These are phyloP conservation scores for Colletotrichum sp. DNA, from an alignment of 2,329 filamentous ascomycete genomes.

Conservation along the genomic window DNA sequence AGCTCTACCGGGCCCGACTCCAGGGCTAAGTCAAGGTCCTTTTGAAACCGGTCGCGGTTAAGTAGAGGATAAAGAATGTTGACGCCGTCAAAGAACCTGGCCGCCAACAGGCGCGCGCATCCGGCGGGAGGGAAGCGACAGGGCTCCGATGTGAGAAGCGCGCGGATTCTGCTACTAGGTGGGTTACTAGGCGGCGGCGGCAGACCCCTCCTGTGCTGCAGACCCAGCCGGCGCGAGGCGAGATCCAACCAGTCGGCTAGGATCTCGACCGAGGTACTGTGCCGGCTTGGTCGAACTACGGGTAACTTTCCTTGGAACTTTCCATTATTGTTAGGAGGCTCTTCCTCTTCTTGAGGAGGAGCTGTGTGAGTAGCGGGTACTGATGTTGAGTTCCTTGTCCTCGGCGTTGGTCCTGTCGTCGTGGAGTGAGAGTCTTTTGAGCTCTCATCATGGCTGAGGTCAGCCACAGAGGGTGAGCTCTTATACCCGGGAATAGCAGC, in stretches of 20 bases:
- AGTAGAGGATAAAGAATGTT: constrained; percentile 6
- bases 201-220: constrained; percentile 2
- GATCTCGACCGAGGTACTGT: constrained; percentile 14
- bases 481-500: neutral
- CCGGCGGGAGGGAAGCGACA: neutral
- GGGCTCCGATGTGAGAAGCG: neutral
- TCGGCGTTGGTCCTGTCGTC: neutral
- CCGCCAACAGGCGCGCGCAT: neutral
- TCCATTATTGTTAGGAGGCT: neutral
- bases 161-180: neutral
- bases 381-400: neutral
- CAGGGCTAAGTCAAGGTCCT: neutral
- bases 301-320: constrained; percentile 16
- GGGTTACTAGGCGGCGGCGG: neutral
- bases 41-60: neutral
- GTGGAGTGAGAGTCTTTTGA: neutral
- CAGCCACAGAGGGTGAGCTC: neutral
- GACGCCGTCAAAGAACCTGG: neutral
- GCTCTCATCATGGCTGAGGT: neutral
- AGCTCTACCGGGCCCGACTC: neutral
- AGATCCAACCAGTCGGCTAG: constrained; percentile 16
- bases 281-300: constrained; percentile 9
- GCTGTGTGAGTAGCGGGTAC: neutral
- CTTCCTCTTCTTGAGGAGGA: neutral
- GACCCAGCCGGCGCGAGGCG: constrained; percentile 5